Evolutionary conservation across 2,329 filamentous ascomycete species (phyloP).

Genomic region (Blastomyces parvus): DNA sequence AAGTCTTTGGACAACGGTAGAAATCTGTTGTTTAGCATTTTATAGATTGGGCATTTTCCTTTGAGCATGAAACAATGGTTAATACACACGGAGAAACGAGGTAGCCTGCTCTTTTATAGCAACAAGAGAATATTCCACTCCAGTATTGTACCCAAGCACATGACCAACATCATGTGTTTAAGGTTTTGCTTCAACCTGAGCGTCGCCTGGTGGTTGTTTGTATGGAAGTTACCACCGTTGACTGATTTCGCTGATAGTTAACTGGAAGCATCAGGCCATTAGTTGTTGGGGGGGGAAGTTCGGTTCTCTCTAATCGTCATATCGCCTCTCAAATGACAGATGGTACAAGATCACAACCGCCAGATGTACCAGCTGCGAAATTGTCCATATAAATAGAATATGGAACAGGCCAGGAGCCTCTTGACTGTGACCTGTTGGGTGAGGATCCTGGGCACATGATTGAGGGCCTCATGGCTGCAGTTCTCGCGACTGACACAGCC

Average conservation of each 20-base stretch:
- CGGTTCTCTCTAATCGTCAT: neutral
- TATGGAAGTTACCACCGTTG: neutral
- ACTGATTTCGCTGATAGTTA: neutral
- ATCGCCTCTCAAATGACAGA: neutral
- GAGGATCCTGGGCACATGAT: neutral
- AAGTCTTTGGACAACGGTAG: neutral
- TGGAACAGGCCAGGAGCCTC: neutral
- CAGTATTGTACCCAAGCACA: neutral
- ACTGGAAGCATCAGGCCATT: neutral
- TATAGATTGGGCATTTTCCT: neutral
- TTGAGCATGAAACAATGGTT: neutral
- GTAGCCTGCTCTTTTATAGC: neutral
- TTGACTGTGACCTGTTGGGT: neutral
- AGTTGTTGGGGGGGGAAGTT: neutral
- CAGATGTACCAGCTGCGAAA: neutral
- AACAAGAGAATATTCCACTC: neutral
- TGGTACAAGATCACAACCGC: neutral
- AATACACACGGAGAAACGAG: neutral
- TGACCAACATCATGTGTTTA: constrained; percentile 4
- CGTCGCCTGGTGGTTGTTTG: neutral
- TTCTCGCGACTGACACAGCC: neutral
- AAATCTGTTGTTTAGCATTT: constrained; percentile 1
- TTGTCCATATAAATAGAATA: neutral
- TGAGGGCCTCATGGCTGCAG: neutral
- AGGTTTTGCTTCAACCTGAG: neutral